Evolutionary conservation across 441 rosid genomes (phyloP), one percentile per base, ranked within the genome.

Genomic region (Jatropha podagrica): DNA sequence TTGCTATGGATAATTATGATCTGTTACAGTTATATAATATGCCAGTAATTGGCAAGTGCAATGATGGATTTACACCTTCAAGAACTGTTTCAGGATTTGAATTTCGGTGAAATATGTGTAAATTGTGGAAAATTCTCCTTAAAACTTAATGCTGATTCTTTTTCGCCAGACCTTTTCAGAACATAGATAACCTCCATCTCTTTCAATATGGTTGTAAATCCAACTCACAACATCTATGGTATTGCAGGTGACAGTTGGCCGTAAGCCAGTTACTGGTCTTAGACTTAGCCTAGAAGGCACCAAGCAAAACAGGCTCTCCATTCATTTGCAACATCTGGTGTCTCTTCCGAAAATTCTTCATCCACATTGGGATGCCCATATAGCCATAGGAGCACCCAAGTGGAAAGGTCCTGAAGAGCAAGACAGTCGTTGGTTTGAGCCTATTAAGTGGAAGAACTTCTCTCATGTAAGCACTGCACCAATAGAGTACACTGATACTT

Each of bases 341-440:
- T 88, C 92, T 71, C 93, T 91, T 76, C 93, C 95, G 0, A 91
- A 89, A 82, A 83, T 89, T 73, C 85, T 91, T 52, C 91, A 77
- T 32, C 92, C 91, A 20, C 81, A 86, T 42, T 91, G 93, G 95
- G 95, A 89, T 74, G 73, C 86, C 12, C 87, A 88, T 64, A 75
- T 91, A 40, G 89, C 93, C 61, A 91, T 91, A 23, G 93, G 93
- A 65, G 91, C 95, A 59, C 92, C 96, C 59, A 91, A 81, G 76
- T 91, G 95, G 95, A 83, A 81, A 83, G 92, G 95, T 26, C 95
- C 93, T 0, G 93, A 91, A 81, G 93, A 91, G 85, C 95, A 91
- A 79, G 95, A 91, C 73, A 91, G 93, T 68, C 86, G 93, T 63
- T 91, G 93, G 93, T 91, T 91, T 62, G 95, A 91, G 81, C 87